Percentiles rank a stretch among this genome's conserved stretches.
Evolutionary conservation across 2,329 filamentous ascomycete species (phyloP).

Genomic region (Fusarium abutilonis): DNA sequence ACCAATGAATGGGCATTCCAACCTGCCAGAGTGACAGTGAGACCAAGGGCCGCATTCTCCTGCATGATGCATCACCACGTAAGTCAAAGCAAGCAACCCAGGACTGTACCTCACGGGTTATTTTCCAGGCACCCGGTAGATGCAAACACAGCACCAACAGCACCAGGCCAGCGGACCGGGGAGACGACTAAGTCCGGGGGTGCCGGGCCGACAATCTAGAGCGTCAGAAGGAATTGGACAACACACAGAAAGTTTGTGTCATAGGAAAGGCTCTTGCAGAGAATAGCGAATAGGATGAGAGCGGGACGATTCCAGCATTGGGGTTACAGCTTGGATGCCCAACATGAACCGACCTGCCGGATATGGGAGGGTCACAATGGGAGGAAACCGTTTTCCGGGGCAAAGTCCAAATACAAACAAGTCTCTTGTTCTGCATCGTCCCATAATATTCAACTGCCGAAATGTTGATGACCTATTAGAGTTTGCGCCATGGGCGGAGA

Average conservation of each 20-base stretch:
- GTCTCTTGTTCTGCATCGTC: background rate
- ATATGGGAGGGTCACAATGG: background rate
- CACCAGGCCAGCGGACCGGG: constrained; percentile 28
- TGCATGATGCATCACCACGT: constrained; percentile 40
- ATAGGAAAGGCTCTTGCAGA: constrained; percentile 2
- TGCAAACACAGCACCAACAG: constrained; percentile 33
- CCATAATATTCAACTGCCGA: constrained; percentile 22
- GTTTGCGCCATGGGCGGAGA: constrained; percentile 14
- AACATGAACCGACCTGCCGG: constrained; percentile 34
- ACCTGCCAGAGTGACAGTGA: background rate
- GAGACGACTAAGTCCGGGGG: constrained; percentile 33
- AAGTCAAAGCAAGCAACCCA: constrained; percentile 7
- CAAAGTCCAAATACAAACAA: background rate
- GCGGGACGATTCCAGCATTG: constrained; percentile 21
- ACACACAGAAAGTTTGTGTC: constrained; percentile 21
- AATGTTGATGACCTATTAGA: constrained; percentile 22
- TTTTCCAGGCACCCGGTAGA: constrained; percentile 30
- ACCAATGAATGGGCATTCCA: constrained; percentile 5
- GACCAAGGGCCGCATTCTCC: constrained; percentile 32
- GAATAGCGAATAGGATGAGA: constrained; percentile 23
- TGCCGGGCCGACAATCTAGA: constrained; percentile 32
- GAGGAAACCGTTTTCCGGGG: constrained; percentile 20
- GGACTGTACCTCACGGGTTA: background rate
- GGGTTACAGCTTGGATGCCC: constrained; percentile 30
- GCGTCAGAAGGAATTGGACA: constrained; percentile 15